Evolutionary conservation across 129 eudicot species (phyloP), one percentile per base, ranked within the genome.

Genomic region (Logfia minima): DNA sequence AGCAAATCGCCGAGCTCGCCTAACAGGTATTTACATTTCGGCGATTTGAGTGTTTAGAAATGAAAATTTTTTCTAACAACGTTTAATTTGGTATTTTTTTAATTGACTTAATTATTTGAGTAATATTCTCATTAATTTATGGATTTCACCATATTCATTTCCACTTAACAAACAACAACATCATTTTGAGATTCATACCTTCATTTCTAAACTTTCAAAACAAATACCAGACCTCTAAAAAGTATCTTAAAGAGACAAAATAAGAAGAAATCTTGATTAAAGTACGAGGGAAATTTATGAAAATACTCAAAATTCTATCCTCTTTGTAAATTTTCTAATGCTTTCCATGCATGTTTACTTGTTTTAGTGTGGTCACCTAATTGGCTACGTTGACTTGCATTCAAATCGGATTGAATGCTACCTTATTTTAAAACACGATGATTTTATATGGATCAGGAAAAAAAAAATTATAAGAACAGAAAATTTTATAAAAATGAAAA

Each of bases 261-360:
- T 43, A 65, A 14, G 29, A 67, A 56, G 53, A 80, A 74, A 41
- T 21, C 9, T 65, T 53, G 59, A 67, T 48, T 26, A 48, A 34
- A 80, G 64, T 48, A 66, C 4, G 34, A 80, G 84, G 84, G 29
- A 51, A 68, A 53, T 53, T 80, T 24, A 28, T 66, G 69, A 32
- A 19, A 7, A 66, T 73, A 80, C 14, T n/a, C 37, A 51, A 26
- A 59, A 31, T 45, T 80, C 66, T 66, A 74, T 74, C 32, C 19
- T 74, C 8, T 8, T 63, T 18, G 76, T 81, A 68, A 75, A 24
- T 70, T 81, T 81, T 80, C 80, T 74, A 21, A 75, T 26, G 51
- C 69, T 81, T 81, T 81, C 84, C 84, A 77, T 77, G 81, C 81
- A 77, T 39, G 39, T 21, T 17, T 29, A 51, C 53, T 79, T 81